These are phyloP conservation scores for Lepraria neglecta DNA, from an alignment of 495 filamentous ascomycete genomes.

Conservation along the genomic window DNA sequence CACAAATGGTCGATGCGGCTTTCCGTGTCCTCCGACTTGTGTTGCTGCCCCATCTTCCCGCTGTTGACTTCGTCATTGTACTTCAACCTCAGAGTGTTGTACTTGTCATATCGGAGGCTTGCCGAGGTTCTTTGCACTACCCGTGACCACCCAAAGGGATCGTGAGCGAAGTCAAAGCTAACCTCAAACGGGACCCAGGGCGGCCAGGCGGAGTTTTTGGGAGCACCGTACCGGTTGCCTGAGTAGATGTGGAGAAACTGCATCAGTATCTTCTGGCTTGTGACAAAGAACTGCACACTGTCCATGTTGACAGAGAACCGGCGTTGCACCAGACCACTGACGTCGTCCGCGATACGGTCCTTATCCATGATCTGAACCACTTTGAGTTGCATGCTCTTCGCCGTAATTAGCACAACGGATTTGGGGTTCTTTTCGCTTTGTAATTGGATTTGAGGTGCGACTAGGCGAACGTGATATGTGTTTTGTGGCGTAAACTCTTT, in stretches of 20 bases:
- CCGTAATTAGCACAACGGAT: slow-evolving; percentile 84
- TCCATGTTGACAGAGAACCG: slow-evolving; percentile 93
- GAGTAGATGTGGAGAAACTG: slow-evolving; percentile 87
- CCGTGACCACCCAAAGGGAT: slow-evolving; percentile 91
- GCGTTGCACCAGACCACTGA: slow-evolving; percentile 89
- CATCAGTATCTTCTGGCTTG: slow-evolving; percentile 79
- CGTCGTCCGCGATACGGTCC: slow-evolving; percentile 80
- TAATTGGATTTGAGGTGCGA: slow-evolving; percentile 94
- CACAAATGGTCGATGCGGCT: slow-evolving; percentile 87
- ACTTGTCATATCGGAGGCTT: slow-evolving; percentile 91
- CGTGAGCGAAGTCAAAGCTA: slow-evolving; percentile 89
- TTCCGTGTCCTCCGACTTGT: slow-evolving; percentile 45
- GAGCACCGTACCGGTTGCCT: slow-evolving; percentile 84
- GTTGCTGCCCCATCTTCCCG: slow-evolving; percentile 39
- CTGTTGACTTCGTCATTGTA: slow-evolving; percentile 90
- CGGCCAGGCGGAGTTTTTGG: slow-evolving; percentile 80
- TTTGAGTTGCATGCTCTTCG: slow-evolving; percentile 94
- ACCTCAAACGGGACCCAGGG: slow-evolving; percentile 97
- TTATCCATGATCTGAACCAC: slow-evolving; percentile 98
- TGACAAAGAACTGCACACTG: slow-evolving; percentile 95
- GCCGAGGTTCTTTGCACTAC: slow-evolving; percentile 94
- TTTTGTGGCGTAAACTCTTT: slow-evolving; percentile 91
- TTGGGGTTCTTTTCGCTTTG: slow-evolving; percentile 97
- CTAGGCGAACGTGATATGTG: slow-evolving; percentile 87
- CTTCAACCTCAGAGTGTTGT: slow-evolving; percentile 93